Evolutionary conservation across 192 early-diverging fungal genomes (phyloP), one percentile per base, ranked within the genome.

Genomic region (Coemansia sp.): DNA sequence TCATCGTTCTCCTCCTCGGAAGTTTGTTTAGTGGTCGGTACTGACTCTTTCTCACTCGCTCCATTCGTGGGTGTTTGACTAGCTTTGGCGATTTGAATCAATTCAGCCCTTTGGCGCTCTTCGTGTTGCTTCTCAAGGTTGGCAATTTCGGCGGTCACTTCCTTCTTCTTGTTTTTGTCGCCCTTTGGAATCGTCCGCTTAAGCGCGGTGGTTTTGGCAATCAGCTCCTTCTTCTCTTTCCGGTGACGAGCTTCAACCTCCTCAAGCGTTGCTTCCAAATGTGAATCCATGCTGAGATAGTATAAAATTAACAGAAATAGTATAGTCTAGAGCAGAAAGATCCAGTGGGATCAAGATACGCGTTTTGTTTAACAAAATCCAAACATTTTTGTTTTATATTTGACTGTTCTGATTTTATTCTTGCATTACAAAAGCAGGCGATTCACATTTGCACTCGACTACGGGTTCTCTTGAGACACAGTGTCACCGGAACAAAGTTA

Each of bases 151-250:
- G 77, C 77, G 1, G 75, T 54, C 7, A 94, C 88, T 65, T 96
- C 90, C 82, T 96, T 97, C 50, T 82, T 82, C 69, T 93, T 95
- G 75, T 88, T 85, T 83, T 97, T 97, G 81, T 93, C 87, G 47
- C 87, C 88, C 45, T 90, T 88, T 39, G 85, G 82, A 24, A 87
- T 88, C 0, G 88, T 72, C 74, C 91, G 93, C 60, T 92, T 93
- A n/a, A 97, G 74, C 1, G 74, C 82, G 0, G 87, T 92, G 19
- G 90, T 81, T 38, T 75, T 86, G 11, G 83, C 87, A 11, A 78
- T 71, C 19, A 97, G 83, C 23, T 91, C 89, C 52, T 88, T 90
- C 41, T 84, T 82, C 64, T 97, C 93, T 47, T 83, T 85, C 45
- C 89, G 84, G 62, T 97, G 95, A 41, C 91, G 76, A 3, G 86